These are phyloP conservation scores for Fraxinus cuspidata DNA, from an alignment of 257 asterid species.

Conservation along the genomic window DNA sequence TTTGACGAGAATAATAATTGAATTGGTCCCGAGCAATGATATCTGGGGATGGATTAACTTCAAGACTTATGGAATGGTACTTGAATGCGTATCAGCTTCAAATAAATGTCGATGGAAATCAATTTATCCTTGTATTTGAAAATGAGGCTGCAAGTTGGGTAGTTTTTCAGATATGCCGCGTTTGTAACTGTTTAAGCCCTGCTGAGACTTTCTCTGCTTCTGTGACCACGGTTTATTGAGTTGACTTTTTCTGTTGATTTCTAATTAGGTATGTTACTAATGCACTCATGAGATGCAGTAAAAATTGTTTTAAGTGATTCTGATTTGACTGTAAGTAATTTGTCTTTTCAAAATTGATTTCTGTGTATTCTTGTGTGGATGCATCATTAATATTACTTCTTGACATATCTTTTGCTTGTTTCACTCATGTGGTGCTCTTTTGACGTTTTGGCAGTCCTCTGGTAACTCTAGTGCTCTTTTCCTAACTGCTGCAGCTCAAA, in stretches of 20 bases:
- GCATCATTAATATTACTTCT: slow-evolving; percentile 1
- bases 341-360: background rate
- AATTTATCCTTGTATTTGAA: background rate
- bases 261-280: background rate
- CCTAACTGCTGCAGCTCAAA: slow-evolving; percentile 99
- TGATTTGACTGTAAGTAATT: background rate
- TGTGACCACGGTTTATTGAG: background rate
- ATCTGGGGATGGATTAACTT: background rate
- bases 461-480: slow-evolving; percentile 99
- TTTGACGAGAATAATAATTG: background rate
- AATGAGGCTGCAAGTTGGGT: slow-evolving; percentile 16
- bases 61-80: background rate
- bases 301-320: background rate
- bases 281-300: background rate
- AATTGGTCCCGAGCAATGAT: background rate
- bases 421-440: slow-evolving; percentile 41
- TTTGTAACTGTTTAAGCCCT: background rate
- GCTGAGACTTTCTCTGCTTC: background rate
- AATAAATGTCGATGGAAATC: slow-evolving; percentile 4
- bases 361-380: slow-evolving; percentile 15
- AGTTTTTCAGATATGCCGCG: background rate
- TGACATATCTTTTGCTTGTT: slow-evolving; percentile 6
- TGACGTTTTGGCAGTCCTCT: slow-evolving; percentile 68
- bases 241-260: too few species aligned
- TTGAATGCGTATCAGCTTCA: background rate